Evolutionary conservation across 2,329 filamentous ascomycete species (phyloP), one percentile per base, ranked within the genome.

Genomic region (Diaporthe citri): DNA sequence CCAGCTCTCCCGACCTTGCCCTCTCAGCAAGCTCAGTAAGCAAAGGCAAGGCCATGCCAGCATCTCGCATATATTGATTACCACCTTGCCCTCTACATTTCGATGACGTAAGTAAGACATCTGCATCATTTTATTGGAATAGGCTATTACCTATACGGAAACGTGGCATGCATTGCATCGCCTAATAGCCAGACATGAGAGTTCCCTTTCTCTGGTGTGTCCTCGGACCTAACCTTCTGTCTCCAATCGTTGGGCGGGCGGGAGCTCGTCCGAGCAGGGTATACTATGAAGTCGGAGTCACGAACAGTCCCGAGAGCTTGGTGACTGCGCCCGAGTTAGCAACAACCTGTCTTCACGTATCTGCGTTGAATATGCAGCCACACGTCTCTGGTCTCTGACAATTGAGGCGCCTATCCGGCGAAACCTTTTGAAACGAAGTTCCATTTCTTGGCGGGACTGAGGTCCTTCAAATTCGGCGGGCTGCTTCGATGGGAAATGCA

Each of bases 11-110:
- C 2, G 62, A 51, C 10, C 31, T 66, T 10, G 62, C 25, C 28
- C 62, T 51, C 12, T 48, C 62, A 25, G 43, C 62, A 51, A 66
- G 62, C n/a, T 36, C 41, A n/a, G 12, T 48, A 15, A 66, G 28
- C 28, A 66, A 41, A 1, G 62, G 62, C 15, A 66, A 25, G 20
- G 62, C 62, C 62, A 66, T 46, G 22, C 15, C 41, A 10, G 62
- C 43, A 34, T 66, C 62, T 36, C 62, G 62, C 62, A 66, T 66
- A 15, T 43, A 66, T 31, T 66, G 62, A 20, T 66, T 66, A 6
- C 43, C 62, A 17, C 62, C 62, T 51, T 66, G 62, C 17, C 43
- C 62, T 36, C 62, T 66, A 22, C 1, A 36, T 17, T 31, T 4
- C 2, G 7, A 34, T 17, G 28, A 36, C 6, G 25, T 66, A 4